Conservation (phyloP, 495 filamentous ascomycete genomes). For the Podospora pseudopauciseta region DNA sequence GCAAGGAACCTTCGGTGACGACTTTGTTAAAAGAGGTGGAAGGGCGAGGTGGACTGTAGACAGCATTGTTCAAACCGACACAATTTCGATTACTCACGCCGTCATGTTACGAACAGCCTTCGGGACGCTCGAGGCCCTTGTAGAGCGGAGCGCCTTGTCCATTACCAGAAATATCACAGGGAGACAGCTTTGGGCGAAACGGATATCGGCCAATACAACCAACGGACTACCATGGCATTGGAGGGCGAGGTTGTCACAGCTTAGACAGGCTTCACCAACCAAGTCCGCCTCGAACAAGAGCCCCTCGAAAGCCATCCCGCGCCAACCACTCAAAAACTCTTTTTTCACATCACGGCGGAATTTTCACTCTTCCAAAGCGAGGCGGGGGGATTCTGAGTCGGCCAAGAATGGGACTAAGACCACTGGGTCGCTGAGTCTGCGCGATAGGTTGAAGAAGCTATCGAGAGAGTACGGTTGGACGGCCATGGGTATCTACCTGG, state of each 20-base stretch:
- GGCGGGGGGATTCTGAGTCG: slow-evolving; percentile 10
- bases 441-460: slow-evolving; percentile 71
- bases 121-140: slow-evolving; percentile 21
- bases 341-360: slow-evolving; percentile 19
- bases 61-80: neutral
- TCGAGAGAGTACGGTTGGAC: slow-evolving; percentile 93
- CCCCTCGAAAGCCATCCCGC: slow-evolving; percentile 6
- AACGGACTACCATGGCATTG: slow-evolving; percentile 10
- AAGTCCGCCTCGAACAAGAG: neutral
- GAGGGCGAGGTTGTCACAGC: slow-evolving; percentile 21
- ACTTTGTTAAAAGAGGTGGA: neutral
- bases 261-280: slow-evolving; percentile 13
- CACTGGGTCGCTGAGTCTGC: slow-evolving; percentile 53
- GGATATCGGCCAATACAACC: slow-evolving; percentile 12
- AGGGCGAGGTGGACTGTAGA: neutral
- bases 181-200: slow-evolving; percentile 9
- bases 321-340: slow-evolving; percentile 12
- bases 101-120: slow-evolving; percentile 24
- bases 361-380: slow-evolving; percentile 28
- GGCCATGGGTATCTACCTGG: slow-evolving; percentile 85
- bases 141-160: slow-evolving; percentile 9
- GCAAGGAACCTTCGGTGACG: neutral
- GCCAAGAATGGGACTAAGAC: slow-evolving; percentile 7
- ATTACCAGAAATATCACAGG: slow-evolving; percentile 8
- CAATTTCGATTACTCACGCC: neutral